Evolutionary conservation across 2,329 filamentous ascomycete species (phyloP), one percentile per base, ranked within the genome.

Genomic region (Colletotrichum theobromicola): DNA sequence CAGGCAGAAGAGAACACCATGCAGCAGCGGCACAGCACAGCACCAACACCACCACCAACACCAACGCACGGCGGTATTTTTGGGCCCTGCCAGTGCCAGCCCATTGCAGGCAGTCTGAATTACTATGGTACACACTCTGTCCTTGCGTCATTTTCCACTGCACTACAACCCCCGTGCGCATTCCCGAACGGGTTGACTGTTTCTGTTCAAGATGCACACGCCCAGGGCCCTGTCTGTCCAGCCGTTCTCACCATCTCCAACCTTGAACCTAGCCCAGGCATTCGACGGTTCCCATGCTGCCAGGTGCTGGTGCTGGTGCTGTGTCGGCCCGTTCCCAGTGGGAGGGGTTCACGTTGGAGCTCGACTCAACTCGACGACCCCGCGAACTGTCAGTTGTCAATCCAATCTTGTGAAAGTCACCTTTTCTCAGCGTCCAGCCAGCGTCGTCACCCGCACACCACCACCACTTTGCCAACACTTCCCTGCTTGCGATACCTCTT

Each of bases 281-380:
- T 34, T 60, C 16, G 46, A 34, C n/a, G 34, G 57, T 60, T 35
- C 65, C 42, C 42, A n/a, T 46, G 69, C 26, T 62, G 61, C 61
- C 68, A 71, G 42, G 50, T 46, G n/a, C n/a, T n/a, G n/a, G n/a
- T n/a, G n/a, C n/a, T n/a, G n/a, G n/a, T n/a, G 61, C 55, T 69
- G 57, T 67, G 21, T 60, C 66, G 66, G 66, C 58, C 70, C 70
- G 70, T 70, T 53, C 70, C 66, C 16, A 58, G 65, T 35, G 50
- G 21, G 24, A 32, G 46, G 64, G 35, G 42, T 30, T 46, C 42
- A 46, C 42, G 70, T 72, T n/a, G n/a, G n/a, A n/a, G n/a, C n/a
- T 26, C 70, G 24, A 55, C 61, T 50, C 42, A 21, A 46, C 42
- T 46, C 34, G 28, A 63, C 30, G 21, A 26, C 66, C 35, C 50